Percentiles rank a stretch among this genome's conserved stretches.
phyloP scores from a whole-genome alignment of 1,284 basidiomycete species.

The Ganoderma meredithae region DNA sequence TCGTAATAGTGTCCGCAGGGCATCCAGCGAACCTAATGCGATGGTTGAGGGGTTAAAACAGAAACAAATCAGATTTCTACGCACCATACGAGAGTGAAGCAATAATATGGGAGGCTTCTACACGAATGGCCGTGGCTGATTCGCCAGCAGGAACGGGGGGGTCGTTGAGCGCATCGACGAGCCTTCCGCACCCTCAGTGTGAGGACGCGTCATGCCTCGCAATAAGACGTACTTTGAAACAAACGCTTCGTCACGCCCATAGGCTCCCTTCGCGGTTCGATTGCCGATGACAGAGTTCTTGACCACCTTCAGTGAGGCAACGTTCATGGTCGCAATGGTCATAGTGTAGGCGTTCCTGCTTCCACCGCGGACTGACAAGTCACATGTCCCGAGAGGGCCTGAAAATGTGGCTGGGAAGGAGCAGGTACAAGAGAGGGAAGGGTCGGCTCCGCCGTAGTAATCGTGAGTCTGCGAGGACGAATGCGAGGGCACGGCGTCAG shows the following conservation, averaged over 20 bases:
- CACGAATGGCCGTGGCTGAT: constrained; percentile 57
- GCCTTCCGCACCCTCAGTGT: constrained; percentile 43
- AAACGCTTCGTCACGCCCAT: constrained; percentile 61
- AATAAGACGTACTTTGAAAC: constrained; percentile 57
- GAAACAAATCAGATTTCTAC: constrained; percentile 9
- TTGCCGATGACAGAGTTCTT: constrained; percentile 82
- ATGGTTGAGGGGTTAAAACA: background rate
- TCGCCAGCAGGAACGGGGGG: constrained; percentile 44
- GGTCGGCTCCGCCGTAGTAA: background rate
- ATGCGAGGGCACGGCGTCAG: background rate
- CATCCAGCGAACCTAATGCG: constrained; percentile 61
- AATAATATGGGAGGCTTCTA: constrained; percentile 78
- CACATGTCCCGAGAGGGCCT: constrained; percentile 15
- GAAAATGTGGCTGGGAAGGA: background rate
- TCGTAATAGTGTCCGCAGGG: constrained; percentile 61
- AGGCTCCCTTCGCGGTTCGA: constrained; percentile 66
- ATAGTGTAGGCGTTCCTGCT: constrained; percentile 33
- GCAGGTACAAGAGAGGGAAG: background rate
- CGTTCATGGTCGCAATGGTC: constrained; percentile 49
- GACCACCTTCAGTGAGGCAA: constrained; percentile 60
- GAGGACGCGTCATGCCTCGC: background rate
- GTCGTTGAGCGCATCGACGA: constrained; percentile 63
- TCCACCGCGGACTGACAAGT: background rate
- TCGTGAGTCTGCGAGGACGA: background rate
- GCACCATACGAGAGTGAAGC: constrained; percentile 75